Evolutionary conservation across 2,329 filamentous ascomycete species (phyloP).

Genomic region (Penicillium sp.): DNA sequence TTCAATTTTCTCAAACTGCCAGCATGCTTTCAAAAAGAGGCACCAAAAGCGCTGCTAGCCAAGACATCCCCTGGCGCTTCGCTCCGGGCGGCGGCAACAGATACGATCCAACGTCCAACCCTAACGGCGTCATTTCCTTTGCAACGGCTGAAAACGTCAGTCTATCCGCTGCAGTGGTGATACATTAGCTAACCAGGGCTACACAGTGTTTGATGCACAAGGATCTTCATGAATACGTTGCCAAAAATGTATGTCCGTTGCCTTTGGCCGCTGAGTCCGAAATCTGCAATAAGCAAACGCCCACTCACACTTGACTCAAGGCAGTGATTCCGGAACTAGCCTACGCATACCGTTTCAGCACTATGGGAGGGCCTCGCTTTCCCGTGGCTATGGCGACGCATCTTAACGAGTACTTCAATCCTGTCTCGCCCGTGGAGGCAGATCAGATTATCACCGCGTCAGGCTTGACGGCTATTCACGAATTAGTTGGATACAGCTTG

Average conservation of each 20-base stretch:
- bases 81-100: neutral
- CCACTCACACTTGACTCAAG: neutral
- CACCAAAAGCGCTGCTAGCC: neutral
- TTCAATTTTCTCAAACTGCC: neutral
- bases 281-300: no score
- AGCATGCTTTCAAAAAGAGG: constrained; percentile 8
- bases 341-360: constrained; percentile 40
- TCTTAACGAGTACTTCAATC: constrained; percentile 40
- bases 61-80: constrained; percentile 10
- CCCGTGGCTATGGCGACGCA: constrained; percentile 38
- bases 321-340: constrained; percentile 18
- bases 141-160: constrained; percentile 8
- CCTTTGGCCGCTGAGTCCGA: neutral
- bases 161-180: neutral
- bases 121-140: constrained; percentile 3
- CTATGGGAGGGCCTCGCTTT: constrained; percentile 36
- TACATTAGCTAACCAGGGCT: neutral
- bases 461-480: constrained; percentile 40
- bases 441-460: constrained; percentile 39
- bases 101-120: constrained; percentile 1
- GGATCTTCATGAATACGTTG: constrained; percentile 37
- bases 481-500: constrained; percentile 42
- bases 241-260: constrained; percentile 27
- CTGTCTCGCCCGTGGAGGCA: constrained; percentile 29
- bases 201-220: constrained; percentile 33